Evolutionary conservation across 768 basidiomycete genomes (phyloP), one percentile per base, ranked within the genome.

Genomic region (Phylloporus sp.): DNA sequence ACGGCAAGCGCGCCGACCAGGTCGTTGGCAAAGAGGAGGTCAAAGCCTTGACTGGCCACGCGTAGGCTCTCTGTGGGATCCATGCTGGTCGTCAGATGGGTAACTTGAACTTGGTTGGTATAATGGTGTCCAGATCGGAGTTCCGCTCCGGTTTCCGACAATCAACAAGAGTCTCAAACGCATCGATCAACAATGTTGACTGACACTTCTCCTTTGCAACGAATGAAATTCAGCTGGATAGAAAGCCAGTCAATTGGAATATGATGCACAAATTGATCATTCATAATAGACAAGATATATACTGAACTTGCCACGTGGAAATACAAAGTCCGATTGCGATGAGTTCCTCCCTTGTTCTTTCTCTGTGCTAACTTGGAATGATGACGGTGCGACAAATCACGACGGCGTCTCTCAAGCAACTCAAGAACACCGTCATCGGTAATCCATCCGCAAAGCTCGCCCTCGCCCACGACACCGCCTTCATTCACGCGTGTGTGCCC

Each of bases 401-500:
- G 0, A 59, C 62, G 2, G 55, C 53, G 2, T 54, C 66, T 2
- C 79, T 89, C 56, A 90, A 88, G 70, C 72, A 75, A 53, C 76
- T 81, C 53, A 90, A 90, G 70, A 91, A 91, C 66, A 65, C 75
- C 1, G 84, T 90, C 44, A 90, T 91, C 34, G 89, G 89, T 2
- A 91, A 90, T 55, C 88, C 86, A 0, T 78, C 81, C 0, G 85
- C 86, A 1, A 91, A 91, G 64, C 62, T 74, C 2, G 65, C 76
- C 13, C 69, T 88, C 1, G 80, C 82, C 1, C 68, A 73, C 38
- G 85, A 91, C 57, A 70, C 76, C 12, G 65, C 61, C 3, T 82
- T 84, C 60, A 70, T 91, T 16, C 72, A 74, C 56, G 74, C 70
- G 84, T 86, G 58, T 60, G 77, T 72, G 1, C 22, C 0, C 35